Evolutionary conservation across 257 asterid species (phyloP), one percentile per base, ranked within the genome.

Genomic region (Fraxinus excelsior): DNA sequence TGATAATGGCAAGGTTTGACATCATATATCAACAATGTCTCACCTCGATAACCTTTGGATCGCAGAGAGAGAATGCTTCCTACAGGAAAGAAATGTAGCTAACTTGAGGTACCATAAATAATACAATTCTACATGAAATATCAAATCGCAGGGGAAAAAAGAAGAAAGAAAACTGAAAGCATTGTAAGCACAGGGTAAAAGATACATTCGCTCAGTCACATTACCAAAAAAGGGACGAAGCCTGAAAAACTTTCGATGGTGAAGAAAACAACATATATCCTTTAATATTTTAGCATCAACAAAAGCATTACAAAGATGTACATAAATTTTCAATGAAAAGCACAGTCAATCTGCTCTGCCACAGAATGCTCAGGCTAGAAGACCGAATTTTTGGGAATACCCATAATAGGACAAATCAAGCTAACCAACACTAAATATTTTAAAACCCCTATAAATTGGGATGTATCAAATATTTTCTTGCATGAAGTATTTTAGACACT

Each of bases 1-100:
- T 23, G 35, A 70, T 9, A 35, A 62, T 42, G 49, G 49, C 49
- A 42, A 42, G 49, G 16, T 42, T 42, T 10, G 49, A 42, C 49
- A 42, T 10, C 4, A 10, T 42, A 2, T 42, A 42, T 42, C 51
- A 72, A 62, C 73, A 16, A 70, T 18, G 42, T 34, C 91, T 84
- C 82, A 91, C 98, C 93, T 95, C 98, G 56, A 95, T 81, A 77
- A 88, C 78, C 82, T 89, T 92, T 4, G 89, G 97, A 79, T 91
- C 68, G 76, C 98, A 95, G 67, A 95, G 85, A 79, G 96, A 87
- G 91, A 95, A 95, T 35, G 99, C 94, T 84, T 95, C 99, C 98
- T 93, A 82, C 84, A 85, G 87, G 82, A 87, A 73, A 82, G 19
- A 81, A 79, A 79, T 13, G 29, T 40, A 28, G n/a, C 25, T 19